Conservation (phyloP, 257 asterid species). For the Solanum megistacrolobum region DNA sequence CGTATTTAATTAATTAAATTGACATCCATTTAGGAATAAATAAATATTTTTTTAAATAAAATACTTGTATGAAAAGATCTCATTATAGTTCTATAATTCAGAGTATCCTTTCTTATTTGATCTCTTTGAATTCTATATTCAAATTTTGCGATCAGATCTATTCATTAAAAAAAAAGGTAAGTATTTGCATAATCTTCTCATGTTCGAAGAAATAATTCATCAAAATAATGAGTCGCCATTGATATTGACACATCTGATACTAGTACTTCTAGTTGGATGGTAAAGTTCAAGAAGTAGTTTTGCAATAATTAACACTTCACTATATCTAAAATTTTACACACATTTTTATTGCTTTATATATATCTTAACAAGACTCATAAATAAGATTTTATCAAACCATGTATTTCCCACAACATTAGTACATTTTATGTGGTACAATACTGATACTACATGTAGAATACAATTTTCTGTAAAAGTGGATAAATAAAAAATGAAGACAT, state of each 20-base stretch:
- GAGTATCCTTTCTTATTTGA: not conserved
- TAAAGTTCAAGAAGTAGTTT: not conserved
- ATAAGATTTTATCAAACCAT: not conserved
- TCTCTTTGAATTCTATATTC: not conserved
- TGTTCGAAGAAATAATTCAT: too few relatives aligned
- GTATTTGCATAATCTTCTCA: not conserved
- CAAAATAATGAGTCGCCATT: too few relatives aligned
- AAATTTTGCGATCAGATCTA: rapidly evolving
- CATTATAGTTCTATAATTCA: not conserved
- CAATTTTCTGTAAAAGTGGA: not conserved
- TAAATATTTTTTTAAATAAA: not conserved
- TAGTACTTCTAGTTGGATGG: not conserved
- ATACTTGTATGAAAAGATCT: not conserved
- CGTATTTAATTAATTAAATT: not conserved
- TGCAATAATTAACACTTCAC: not conserved
- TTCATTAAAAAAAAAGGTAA: too few relatives aligned
- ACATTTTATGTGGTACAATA: not conserved
- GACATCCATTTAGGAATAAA: not conserved
- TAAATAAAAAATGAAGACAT: not conserved
- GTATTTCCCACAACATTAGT: not conserved
- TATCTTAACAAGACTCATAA: not conserved
- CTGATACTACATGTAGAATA: not conserved
- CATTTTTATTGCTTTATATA: not conserved
- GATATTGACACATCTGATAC: not conserved
- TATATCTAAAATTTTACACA: not conserved